Base-by-base conservation (phyloP, 2,329 filamentous ascomycete species). In the Trichoderma aggressivum region DNA sequence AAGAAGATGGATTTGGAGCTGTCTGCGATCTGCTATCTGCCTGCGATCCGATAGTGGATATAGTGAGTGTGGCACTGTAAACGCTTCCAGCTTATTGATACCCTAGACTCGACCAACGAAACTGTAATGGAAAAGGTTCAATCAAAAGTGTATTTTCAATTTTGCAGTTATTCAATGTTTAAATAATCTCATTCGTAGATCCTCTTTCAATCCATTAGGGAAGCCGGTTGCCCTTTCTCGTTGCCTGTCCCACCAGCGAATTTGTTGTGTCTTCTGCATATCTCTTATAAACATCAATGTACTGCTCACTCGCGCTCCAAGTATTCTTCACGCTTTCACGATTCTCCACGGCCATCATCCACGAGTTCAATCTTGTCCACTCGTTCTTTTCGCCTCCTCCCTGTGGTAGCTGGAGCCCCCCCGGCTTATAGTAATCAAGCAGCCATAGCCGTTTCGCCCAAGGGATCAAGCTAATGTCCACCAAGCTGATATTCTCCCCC, bases 361-460 rank as follows among this genome's bases (percentile, higher is more conserved):
- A 95, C 66, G 77, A 83, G 75, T 85, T 82, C 89, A 91, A 94
- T 61, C 91, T 83, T 55, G 76, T 79, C 92, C 91, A 94, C 2
- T 86, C 77, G 43, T 79, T 79, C 66, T 79, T 79, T 67, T 88
- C 87, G 47, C 91, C 87, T 8, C 84, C 82, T 1, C 87, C 86
- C 39, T 76, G 64, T 2, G 85, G 84, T 28, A 88, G 81, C 0
- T 84, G 85, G 3, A 84, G 74, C 0, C 87, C 87, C 0, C 86
- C 86, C 0, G 81, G 77, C 77, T 94, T 94, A 78, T 91, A 94
- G 73, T 93, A 86, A 75, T 94, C 91, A 74, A 94, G 90, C 7
- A 93, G 82, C 83, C 91, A 94, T 24, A 94, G 77, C 16, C 92
- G 84, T 75, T 89, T 86, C 0, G 90, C 89, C 91, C 91, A 94